These are phyloP conservation scores for Viola pubescens DNA, from an alignment of 441 rosid genomes.

Conservation along the genomic window DNA sequence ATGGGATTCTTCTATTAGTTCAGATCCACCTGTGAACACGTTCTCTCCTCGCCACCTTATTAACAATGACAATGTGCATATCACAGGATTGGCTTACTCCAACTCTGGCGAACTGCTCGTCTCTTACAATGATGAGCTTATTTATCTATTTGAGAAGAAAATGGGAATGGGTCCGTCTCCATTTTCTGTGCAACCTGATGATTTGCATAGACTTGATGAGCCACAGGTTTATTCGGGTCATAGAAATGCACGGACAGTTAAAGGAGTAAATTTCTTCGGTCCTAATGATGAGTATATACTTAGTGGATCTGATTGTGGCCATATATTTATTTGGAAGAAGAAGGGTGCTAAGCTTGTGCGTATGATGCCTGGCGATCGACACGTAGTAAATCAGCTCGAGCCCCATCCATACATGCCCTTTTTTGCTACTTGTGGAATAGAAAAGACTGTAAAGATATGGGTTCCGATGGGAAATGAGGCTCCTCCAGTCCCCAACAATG, in stretches of 20 bases:
- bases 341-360: slow-evolving; percentile 51
- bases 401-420: slow-evolving; percentile 54
- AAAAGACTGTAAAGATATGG: slow-evolving; percentile 61
- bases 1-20: slow-evolving; percentile 31
- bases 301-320: slow-evolving; percentile 80
- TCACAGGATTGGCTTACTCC: slow-evolving; percentile 67
- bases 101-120: slow-evolving; percentile 49
- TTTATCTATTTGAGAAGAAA: slow-evolving; percentile 47
- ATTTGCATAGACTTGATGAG: slow-evolving; percentile 28
- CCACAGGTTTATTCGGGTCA: slow-evolving; percentile 61
- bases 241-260: slow-evolving; percentile 53
- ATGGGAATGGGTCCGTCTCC: slow-evolving; percentile 54
- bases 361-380: slow-evolving; percentile 47
- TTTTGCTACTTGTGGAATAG: slow-evolving; percentile 62
- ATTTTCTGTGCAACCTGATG: slow-evolving; percentile 25
- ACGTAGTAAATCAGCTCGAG: slow-evolving; percentile 59
- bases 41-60: slow-evolving; percentile 49
- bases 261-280: slow-evolving; percentile 73
- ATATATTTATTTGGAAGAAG: slow-evolving; percentile 70
- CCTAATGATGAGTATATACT: slow-evolving; percentile 61
- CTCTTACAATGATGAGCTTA: slow-evolving; percentile 62
- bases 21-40: slow-evolving; percentile 38
- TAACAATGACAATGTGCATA: slow-evolving; percentile 32
- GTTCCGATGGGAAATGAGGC: slow-evolving; percentile 32
- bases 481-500: slow-evolving; percentile 37